Evolutionary conservation across 179 eudicot species (phyloP), one percentile per base, ranked within the genome.

Genomic region (Camellia oleifera): DNA sequence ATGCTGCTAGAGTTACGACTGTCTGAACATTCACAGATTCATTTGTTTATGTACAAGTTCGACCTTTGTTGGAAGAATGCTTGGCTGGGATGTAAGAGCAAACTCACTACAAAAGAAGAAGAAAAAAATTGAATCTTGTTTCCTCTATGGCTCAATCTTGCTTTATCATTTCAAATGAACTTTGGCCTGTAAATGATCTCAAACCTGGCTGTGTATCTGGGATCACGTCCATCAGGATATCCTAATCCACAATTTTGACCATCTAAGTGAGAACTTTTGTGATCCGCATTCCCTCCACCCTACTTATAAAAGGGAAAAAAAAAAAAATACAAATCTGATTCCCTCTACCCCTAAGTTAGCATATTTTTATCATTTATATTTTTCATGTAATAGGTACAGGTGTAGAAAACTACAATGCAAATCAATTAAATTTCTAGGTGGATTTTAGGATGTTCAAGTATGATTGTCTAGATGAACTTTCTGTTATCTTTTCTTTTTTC

Each of bases 401-500:
- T 11, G 3, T 48, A 12, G 17, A 75, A 48, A 18, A 63, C 69
- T 12, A 20, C 20, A 9, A 5, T 46, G 60, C 72, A 17, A 23
- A 65, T 44, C 14, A 66, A 2, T 77, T 52, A 52, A 15, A 26
- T 77, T 63, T 18, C 46, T n/a, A 11, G 46, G 58, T 48, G 58
- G 26, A 52, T 66, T 26, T 66, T 15, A 52, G 63, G 26, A 66
- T 77, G 63, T 17, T 42, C n/a, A 11, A 9, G 32, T 52, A 9
- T 66, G 79, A 65, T 53, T 77, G 7, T 61, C 60, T 76, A 23
- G 62, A 74, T 72, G 5, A 10, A 44, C 54, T 58, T 14, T 58
- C 54, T 75, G 40, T 17, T 64, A 9, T 20, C 42, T 20, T 20
- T 7, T 64, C 3, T 14, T 18, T 8, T 13, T 54, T 54, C 3